These are phyloP conservation scores for Gryganskiella cystojenkinii DNA, from an alignment of 192 early-diverging fungal species.

Conservation along the genomic window DNA sequence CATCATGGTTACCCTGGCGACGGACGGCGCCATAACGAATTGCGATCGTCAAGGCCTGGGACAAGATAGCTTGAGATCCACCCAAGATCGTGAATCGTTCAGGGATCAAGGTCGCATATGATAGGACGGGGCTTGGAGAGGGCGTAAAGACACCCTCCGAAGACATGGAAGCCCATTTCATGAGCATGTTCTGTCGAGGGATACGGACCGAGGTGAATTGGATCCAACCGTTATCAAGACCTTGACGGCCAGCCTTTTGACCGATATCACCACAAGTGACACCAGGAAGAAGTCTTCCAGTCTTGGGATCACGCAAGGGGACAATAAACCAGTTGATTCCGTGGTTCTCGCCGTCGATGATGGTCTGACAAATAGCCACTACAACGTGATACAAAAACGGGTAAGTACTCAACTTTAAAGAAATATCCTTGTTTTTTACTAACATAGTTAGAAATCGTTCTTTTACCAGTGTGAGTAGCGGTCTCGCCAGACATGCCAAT, in stretches of 20 bases:
- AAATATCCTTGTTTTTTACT: no score
- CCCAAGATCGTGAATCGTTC: constrained; percentile 62
- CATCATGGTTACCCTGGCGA: constrained; percentile 65
- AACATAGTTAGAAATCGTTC: no score
- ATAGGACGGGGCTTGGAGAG: constrained; percentile 60
- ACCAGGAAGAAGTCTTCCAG: constrained; percentile 59
- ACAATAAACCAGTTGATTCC: constrained; percentile 75
- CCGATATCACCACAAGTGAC: constrained; percentile 68
- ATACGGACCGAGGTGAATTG: constrained; percentile 63
- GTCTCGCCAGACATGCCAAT: constrained; percentile 70
- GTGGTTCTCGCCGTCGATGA: constrained; percentile 61
- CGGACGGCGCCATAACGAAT: constrained; percentile 70
- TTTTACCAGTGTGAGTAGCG: constrained; percentile 65
- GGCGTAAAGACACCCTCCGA: constrained; percentile 59
- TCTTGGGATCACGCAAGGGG: constrained; percentile 60
- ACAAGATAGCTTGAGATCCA: constrained; percentile 40
- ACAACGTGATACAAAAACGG: not conserved
- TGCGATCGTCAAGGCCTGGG: constrained; percentile 64
- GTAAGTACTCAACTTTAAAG: not conserved
- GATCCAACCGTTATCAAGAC: constrained; percentile 76
- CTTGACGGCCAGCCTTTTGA: constrained; percentile 62
- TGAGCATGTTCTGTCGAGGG: constrained; percentile 64
- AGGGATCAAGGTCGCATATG: constrained; percentile 68
- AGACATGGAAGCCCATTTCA: constrained; percentile 61
- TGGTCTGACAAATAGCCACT: constrained; percentile 65